Base-by-base conservation (phyloP, 768 basidiomycete genomes). In the Butyriboletus loyo region DNA sequence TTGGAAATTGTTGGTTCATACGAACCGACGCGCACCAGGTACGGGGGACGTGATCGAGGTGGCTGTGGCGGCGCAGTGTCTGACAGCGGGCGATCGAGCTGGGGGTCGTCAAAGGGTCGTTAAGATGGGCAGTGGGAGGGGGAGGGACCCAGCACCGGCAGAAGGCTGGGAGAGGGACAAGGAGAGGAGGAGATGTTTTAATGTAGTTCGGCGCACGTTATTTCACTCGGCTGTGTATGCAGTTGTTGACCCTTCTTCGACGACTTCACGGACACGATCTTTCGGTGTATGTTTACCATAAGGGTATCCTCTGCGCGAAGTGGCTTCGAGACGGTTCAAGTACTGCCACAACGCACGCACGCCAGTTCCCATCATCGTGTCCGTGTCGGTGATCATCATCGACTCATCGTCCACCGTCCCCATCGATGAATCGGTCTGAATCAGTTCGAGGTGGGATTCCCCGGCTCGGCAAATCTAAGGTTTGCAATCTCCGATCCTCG, bases 1-100 rank as follows among this genome's bases (percentile, higher is more conserved):
- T 69, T 68, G 66, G 67, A 68, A 68, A 68, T 68, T 49, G 57
- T 55, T 56, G 65, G 65, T 67, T 67, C 67, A 70, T 70, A 67
- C 57, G 58, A 67, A 56, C 58, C 59, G 59, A 60, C 50, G 63
- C 68, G 62, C 59, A 66, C 68, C 63, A 63, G 63, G 54, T 65
- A 67, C 63, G 46, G 54, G 58, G 52, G 65, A 55, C 45, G 57
- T 59, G 66, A 70, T 70, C 68, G 67, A 48, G 14, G 66, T 68
- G 68, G 66, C 66, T 67, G 66, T 69, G 63, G 57, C 51, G 52
- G 30, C 46, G 41, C 37, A 55, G 47, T 36, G 31, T 38, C 35
- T 39, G 57, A 53, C 48, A 49, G 27, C 30, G 32, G 41, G 46
- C 41, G 59, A 52, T 56, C 50, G 49, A 24, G 55, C 14, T 21